A percentile compares a stretch with the other conserved stretches of the same genome.
phyloP scores from a whole-genome alignment of 176 grass and related monocot species.

The Bothriochloa decipiens region DNA sequence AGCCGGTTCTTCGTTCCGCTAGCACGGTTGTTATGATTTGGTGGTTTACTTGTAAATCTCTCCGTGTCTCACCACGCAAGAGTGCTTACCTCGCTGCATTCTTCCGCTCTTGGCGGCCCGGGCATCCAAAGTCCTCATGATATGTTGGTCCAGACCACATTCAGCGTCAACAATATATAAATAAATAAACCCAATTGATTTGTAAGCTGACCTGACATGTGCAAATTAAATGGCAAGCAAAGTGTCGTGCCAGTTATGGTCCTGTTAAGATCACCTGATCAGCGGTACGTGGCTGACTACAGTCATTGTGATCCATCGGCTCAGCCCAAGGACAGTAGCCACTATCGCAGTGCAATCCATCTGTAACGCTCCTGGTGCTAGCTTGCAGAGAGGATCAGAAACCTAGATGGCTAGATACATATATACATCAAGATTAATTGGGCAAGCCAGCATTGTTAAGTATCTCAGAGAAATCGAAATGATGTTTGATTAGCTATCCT shows the following conservation, averaged over 20 bases:
- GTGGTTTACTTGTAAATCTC: too few species aligned
- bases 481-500: constrained; percentile 23
- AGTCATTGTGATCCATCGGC: neutral
- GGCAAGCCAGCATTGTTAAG: neutral
- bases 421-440: constrained; percentile 9
- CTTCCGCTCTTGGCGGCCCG: too few species aligned
- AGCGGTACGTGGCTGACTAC: neutral
- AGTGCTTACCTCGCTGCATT: too few species aligned
- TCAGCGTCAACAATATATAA: too few species aligned
- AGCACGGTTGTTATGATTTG: too few species aligned
- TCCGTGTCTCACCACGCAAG: too few species aligned
- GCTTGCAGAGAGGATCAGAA: neutral
- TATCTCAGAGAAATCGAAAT: neutral
- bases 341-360: neutral
- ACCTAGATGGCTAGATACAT: neutral
- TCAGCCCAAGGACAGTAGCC: neutral
- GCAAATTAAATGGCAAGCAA: neutral
- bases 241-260: neutral
- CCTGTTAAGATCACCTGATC: neutral
- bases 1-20: too few species aligned
- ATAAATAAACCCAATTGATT: too few species aligned
- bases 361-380: constrained; percentile 11
- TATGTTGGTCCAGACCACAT: too few species aligned
- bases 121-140: too few species aligned
- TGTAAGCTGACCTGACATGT: neutral